Base-by-base conservation (phyloP, 75 land plant species). In the Larix kaempferi region DNA sequence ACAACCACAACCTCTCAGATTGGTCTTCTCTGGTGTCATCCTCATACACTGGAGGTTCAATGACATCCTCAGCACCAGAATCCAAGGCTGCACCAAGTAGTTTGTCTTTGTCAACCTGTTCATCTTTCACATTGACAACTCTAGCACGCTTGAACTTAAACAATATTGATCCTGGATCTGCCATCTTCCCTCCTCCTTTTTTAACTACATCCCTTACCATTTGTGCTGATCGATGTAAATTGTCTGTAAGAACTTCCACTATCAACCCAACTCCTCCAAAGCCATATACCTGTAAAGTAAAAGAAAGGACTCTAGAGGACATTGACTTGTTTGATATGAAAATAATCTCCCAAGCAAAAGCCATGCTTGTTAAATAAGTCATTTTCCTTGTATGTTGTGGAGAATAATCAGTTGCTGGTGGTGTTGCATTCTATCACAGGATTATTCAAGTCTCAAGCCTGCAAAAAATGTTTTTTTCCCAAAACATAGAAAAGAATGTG, bases 51-150 rank as follows among this genome's bases (percentile, higher is more conserved):
- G 88, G 69, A 60, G 99, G 99, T 62, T 94, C 99, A 74, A 96
- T 81, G 56, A 96, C 91, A 86, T 96, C 99, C 57, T 96, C 98
- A 35, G 99, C 99, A 76, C 99, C 99, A 58, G 93, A 84, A 89
- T 96, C 99, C 78, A 96, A 81, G 60, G 98, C 98, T 76, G 93
- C 82, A 78, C 81, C 66, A 69, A 96, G 83, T 11, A 96, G 86
- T 59, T 88, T 86, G 79, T 96, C 99, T 71, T 84, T 90, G 56
- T 90, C 89, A 56, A 86, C 92, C 78, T 92, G 86, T 57, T 78
- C 82, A 26, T 75, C 87, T 41, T 86, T 92, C 72, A 96, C 78
- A 80, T 84, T 89, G 26, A 86, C 88, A 73, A 94, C 94, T 33
- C 98, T 92, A 44, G 87, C 95, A 72, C 98, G 95, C 76, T 79